phyloP scores from a whole-genome alignment of 1,139 yeast genomes.

The Nakaseomyces glabratus region DNA sequence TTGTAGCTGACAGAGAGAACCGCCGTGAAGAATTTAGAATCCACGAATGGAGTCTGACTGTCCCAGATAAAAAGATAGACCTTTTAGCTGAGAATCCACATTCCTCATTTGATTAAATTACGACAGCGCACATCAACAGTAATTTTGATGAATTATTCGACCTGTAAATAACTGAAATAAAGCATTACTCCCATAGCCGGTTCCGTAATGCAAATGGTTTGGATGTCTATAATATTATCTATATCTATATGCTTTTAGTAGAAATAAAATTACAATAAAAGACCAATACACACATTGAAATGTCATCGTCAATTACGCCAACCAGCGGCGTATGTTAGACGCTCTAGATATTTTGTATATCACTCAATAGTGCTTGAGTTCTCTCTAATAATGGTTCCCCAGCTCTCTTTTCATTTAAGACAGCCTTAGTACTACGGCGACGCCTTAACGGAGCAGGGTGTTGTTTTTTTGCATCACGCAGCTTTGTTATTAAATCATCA shows the following conservation, averaged over 20 bases:
- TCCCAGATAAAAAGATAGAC: constrained; percentile 40
- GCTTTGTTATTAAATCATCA: constrained; percentile 22
- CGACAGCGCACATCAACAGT: no score
- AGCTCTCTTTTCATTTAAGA: constrained; percentile 6
- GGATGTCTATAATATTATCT: no score
- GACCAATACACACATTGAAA: no score
- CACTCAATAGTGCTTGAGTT: constrained; percentile 20
- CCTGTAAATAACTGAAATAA: no score
- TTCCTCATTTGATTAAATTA: not conserved
- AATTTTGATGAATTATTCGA: no score
- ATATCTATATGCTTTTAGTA: no score
- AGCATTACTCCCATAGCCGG: no score
- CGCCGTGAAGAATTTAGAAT: constrained; percentile 51
- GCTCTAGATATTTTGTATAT: constrained; percentile 22
- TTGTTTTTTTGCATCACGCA: constrained; percentile 19
- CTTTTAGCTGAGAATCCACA: constrained; percentile 39
- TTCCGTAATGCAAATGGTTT: no score
- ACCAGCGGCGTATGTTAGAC: no score
- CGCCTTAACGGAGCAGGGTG: constrained; percentile 15
- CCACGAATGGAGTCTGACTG: constrained; percentile 48
- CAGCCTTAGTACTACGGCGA: constrained; percentile 14
- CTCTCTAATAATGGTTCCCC: constrained; percentile 14
- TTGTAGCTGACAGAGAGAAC: constrained; percentile 53
- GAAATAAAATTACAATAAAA: no score
- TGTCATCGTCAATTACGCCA: no score